Percentiles rank a stretch among this genome's conserved stretches.
phyloP scores from a whole-genome alignment of 768 basidiomycete species.

The Kwoniella sp. region DNA sequence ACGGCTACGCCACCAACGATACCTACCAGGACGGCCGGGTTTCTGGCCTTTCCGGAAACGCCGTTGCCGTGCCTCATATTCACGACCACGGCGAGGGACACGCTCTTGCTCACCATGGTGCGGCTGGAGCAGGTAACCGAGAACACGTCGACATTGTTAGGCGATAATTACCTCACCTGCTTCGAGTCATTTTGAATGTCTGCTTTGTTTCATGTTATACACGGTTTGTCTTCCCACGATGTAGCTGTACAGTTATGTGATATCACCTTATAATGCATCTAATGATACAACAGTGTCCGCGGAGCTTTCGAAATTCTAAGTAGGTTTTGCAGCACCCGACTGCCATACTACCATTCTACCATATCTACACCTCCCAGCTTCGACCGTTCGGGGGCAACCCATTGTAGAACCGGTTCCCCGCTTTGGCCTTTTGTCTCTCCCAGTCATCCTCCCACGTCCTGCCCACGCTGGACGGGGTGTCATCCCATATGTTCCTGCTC shows the following conservation, averaged over 20 bases:
- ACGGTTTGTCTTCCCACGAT: too few species aligned
- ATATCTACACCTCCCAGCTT: constrained; percentile 20
- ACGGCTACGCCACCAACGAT: background rate
- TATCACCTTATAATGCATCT: background rate
- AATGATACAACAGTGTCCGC: too few species aligned
- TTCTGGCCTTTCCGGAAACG: too few species aligned
- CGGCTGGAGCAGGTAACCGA: constrained; percentile 10
- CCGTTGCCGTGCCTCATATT: background rate
- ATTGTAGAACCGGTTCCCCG: constrained; percentile 30
- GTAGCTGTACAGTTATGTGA: background rate
- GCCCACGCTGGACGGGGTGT: constrained; percentile 32
- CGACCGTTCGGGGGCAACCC: constrained; percentile 3
- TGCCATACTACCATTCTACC: too few species aligned
- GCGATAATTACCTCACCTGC: too few species aligned
- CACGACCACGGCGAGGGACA: background rate
- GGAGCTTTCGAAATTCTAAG: too few species aligned
- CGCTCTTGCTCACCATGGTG: constrained; percentile 7
- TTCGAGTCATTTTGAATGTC: too few species aligned
- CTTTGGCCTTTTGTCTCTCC: constrained; percentile 40
- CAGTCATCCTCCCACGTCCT: constrained; percentile 36
- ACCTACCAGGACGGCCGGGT: too few species aligned
- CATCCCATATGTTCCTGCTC: constrained; percentile 23
- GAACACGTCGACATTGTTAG: constrained; percentile 8
- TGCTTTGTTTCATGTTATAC: too few species aligned
- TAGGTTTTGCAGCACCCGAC: too few species aligned